phyloP scores from a whole-genome alignment of 306 rosid genomes.

The Cucurbita argyrosperma region DNA sequence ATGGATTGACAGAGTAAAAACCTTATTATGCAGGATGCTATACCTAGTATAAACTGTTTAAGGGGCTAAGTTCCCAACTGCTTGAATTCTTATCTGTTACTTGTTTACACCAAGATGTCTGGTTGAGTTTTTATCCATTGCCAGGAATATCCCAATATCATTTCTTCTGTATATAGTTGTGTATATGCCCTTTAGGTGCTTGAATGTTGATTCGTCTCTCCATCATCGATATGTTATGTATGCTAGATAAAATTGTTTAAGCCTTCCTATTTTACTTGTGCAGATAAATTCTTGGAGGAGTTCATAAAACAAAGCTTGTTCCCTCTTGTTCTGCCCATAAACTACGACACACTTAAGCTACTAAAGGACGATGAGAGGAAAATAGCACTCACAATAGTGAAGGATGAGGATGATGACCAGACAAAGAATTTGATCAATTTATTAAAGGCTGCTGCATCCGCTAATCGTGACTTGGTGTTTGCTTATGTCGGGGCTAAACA shows the following conservation, averaged over 20 bases:
- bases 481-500: slow-evolving; percentile 76
- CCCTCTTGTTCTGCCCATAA: slow-evolving; percentile 68
- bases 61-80: neutral
- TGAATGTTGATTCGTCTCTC: neutral
- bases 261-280: slow-evolving; percentile 14
- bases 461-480: slow-evolving; percentile 83
- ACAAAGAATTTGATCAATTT: slow-evolving; percentile 51
- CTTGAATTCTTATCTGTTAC: neutral
- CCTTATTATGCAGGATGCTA: neutral
- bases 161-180: neutral
- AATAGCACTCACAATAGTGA: slow-evolving; percentile 68
- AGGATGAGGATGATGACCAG: slow-evolving; percentile 60
- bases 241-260: neutral
- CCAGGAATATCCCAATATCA: neutral
- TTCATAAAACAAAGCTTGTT: slow-evolving; percentile 60
- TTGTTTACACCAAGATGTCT: neutral
- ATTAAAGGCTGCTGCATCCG: slow-evolving; percentile 85
- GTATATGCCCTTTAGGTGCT: neutral
- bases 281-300: slow-evolving; percentile 73
- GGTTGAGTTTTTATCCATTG: neutral
- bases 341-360: slow-evolving; percentile 50
- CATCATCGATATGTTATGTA: neutral
- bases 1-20: neutral
- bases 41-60: neutral
- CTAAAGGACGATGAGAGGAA: slow-evolving; percentile 62